These are phyloP conservation scores for Batrachochytrium dendrobatidis DNA, from an alignment of 371 early-diverging fungal species.

Conservation along the genomic window DNA sequence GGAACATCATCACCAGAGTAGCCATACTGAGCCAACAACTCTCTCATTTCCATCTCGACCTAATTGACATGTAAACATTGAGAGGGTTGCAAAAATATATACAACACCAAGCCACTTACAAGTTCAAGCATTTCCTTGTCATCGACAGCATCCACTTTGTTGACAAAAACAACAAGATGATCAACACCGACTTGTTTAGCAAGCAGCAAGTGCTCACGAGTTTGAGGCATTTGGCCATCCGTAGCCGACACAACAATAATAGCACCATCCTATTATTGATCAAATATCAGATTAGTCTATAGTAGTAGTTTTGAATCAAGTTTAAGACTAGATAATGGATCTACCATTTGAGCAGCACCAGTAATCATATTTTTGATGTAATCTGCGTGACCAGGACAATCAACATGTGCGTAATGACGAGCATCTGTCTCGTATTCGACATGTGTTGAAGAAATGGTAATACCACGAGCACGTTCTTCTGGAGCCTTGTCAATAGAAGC, in stretches of 20 bases:
- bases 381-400: conserved; percentile 99
- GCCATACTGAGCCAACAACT: conserved; percentile 84
- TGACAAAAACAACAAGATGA: conserved; percentile 94
- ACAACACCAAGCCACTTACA: conserved; percentile 13
- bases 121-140: conserved; percentile 96
- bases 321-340: no score
- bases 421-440: conserved; percentile 89
- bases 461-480: conserved; percentile 95
- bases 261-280: conserved; percentile 76
- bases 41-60: conserved; percentile 99
- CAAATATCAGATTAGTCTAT: neutral
- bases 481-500: conserved; percentile 96
- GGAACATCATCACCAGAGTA: conserved; percentile 92
- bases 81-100: neutral
- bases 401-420: conserved; percentile 96
- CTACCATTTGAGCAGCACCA: conserved; percentile 86
- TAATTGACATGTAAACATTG: conserved; percentile 6
- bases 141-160: conserved; percentile 98
- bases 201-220: conserved; percentile 93
- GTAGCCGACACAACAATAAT: conserved; percentile 98
- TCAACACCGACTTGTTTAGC: conserved; percentile 96
- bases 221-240: conserved; percentile 95
- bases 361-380: conserved; percentile 99
- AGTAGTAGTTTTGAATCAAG: neutral
- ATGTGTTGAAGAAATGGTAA: conserved; percentile 94